These are phyloP conservation scores for Nakazawaea ishiwadae DNA, from an alignment of 805 yeast genomes.

Conservation along the genomic window DNA sequence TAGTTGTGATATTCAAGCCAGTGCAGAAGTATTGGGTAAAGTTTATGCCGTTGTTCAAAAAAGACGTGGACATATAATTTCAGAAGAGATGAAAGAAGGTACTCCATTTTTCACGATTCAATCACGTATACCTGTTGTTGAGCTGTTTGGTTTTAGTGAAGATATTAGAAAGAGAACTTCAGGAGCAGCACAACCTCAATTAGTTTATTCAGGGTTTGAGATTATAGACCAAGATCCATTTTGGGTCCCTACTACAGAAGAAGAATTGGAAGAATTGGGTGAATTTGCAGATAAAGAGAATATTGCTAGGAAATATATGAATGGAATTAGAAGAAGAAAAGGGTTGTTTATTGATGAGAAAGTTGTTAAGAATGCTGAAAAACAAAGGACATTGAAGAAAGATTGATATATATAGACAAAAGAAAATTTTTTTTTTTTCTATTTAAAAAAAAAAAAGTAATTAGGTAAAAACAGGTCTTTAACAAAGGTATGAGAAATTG, in stretches of 20 bases:
- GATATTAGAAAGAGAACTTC: conserved; percentile 90
- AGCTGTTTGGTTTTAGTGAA: conserved; percentile 95
- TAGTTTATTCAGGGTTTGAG: conserved; percentile 86
- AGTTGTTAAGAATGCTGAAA: conserved; percentile 87
- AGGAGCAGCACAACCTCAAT: conserved; percentile 96
- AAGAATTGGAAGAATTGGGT: conserved; percentile 90
- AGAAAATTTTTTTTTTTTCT: background rate
- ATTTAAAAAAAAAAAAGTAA: background rate
- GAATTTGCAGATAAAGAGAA: conserved; percentile 91
- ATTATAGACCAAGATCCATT: conserved; percentile 89
- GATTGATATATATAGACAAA: conserved; percentile 31
- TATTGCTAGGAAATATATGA: conserved; percentile 84
- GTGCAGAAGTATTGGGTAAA: conserved; percentile 90
- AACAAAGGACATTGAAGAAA: conserved; percentile 82
- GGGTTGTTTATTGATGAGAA: conserved; percentile 89
- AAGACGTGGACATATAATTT: conserved; percentile 76
- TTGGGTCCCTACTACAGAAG: conserved; percentile 99
- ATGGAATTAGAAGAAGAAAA: conserved; percentile 73
- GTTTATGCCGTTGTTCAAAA: conserved; percentile 92
- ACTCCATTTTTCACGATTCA: conserved; percentile 90
- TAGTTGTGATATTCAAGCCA: conserved; percentile 90
- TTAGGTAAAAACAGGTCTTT: too few species aligned
- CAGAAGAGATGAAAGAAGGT: conserved; percentile 97
- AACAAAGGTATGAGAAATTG: background rate
- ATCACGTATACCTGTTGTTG: conserved; percentile 87